Evolutionary conservation across 345 rosid genomes (phyloP).

Genomic region (Boechera stricta): DNA sequence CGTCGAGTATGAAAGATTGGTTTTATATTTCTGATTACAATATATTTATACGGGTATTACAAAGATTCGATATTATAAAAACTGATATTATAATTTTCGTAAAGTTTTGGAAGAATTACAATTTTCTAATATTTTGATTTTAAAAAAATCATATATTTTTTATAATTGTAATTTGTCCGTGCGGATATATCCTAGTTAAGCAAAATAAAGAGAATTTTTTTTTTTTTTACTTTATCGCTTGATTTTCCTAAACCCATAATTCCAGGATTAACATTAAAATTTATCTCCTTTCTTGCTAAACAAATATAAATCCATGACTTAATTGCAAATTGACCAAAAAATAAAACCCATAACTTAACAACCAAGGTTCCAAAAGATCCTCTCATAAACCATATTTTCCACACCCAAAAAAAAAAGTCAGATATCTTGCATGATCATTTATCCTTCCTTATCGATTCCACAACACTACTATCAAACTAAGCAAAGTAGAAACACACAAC

Average conservation of each 20-base stretch:
- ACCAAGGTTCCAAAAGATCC: slow-evolving; percentile 1
- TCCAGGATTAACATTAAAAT: neutral
- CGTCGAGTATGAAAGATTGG: too few relatives aligned
- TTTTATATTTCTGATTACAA: too few relatives aligned
- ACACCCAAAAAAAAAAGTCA: neutral
- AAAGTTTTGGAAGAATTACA: too few relatives aligned
- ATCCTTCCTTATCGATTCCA: slow-evolving; percentile 24
- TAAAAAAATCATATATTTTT: too few relatives aligned
- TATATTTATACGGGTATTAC: too few relatives aligned
- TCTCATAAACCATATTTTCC: slow-evolving; percentile 6
- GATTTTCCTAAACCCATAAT: neutral
- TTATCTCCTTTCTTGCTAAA: neutral
- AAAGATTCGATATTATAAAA: too few relatives aligned
- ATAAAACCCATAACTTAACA: neutral
- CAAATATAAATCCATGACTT: neutral
- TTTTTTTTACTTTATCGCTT: neutral
- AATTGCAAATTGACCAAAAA: neutral
- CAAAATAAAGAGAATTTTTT: neutral
- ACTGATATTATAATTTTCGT: too few relatives aligned
- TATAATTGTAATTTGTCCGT: too few relatives aligned
- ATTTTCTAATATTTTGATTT: too few relatives aligned
- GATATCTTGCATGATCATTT: neutral
- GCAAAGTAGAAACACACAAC: neutral
- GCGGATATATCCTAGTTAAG: neutral
- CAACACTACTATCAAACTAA: slow-evolving; percentile 5